Conservation (phyloP, 805 yeast genomes). For the Grigorovia yakushimaensis region DNA sequence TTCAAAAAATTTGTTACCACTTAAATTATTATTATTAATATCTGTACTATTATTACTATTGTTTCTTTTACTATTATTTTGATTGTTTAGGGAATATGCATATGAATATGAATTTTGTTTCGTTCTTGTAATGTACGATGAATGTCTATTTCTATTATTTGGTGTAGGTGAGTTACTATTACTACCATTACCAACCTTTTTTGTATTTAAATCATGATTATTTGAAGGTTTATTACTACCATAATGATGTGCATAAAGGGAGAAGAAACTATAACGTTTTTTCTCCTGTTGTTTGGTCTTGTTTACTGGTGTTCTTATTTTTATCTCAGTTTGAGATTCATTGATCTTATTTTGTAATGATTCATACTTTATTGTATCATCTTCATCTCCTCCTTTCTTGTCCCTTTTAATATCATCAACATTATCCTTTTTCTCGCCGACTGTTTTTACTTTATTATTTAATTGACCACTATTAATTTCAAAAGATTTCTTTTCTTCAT, state of each 20-base stretch:
- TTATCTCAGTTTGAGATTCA: not conserved
- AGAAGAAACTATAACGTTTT: slow-evolving; percentile 1
- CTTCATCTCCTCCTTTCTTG: not conserved
- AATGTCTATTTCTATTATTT: not conserved
- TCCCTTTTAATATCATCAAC: not conserved
- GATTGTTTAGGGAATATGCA: not conserved
- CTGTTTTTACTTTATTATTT: too few relatives aligned
- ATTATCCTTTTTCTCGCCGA: not conserved
- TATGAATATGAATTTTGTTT: not conserved
- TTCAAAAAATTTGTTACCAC: not conserved
- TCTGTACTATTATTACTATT: not conserved
- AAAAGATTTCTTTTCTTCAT: slow-evolving; percentile 7
- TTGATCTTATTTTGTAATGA: not conserved
- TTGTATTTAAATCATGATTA: not conserved
- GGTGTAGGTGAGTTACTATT: not conserved
- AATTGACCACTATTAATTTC: slow-evolving; percentile 3
- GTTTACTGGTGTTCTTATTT: not conserved
- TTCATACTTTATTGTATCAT: not conserved
- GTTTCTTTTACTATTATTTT: not conserved
- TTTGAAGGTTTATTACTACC: not conserved
- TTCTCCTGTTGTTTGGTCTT: not conserved
- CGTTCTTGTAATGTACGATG: not conserved
- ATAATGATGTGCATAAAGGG: not conserved
- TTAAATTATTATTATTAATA: not conserved
- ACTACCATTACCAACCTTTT: not conserved